phyloP scores from a whole-genome alignment of 495 filamentous ascomycete species.

The Neurospora sp. region DNA sequence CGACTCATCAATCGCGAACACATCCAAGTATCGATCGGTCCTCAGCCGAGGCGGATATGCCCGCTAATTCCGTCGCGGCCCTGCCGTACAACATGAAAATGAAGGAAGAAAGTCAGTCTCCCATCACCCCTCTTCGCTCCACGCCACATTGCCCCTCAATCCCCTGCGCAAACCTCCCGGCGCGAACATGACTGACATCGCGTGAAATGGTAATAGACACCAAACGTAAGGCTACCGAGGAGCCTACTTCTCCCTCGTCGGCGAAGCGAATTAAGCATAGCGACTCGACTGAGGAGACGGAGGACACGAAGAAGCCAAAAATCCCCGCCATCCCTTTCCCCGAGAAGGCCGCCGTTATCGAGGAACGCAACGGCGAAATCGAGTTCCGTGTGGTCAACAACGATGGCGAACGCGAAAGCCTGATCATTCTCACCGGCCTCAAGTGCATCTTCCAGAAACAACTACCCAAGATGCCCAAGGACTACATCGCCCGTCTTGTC shows the following conservation, averaged over 20 bases:
- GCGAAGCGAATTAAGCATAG: slow-evolving; percentile 55
- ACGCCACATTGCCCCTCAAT: neutral
- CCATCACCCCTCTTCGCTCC: neutral
- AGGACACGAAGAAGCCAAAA: slow-evolving; percentile 33
- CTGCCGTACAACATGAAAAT: slow-evolving; percentile 19
- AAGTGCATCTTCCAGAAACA: slow-evolving; percentile 99
- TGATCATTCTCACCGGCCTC: slow-evolving; percentile 88
- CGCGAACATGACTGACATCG: neutral
- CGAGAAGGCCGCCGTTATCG: slow-evolving; percentile 86
- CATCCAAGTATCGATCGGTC: neutral
- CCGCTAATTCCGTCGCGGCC: slow-evolving; percentile 4
- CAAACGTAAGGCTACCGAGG: slow-evolving; percentile 73
- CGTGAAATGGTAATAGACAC: slow-evolving; percentile 30
- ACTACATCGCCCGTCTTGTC: slow-evolving; percentile 93
- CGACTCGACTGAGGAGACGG: slow-evolving; percentile 44
- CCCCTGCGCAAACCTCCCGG: neutral
- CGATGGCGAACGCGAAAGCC: slow-evolving; percentile 75
- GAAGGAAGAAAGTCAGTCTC: slow-evolving; percentile 39
- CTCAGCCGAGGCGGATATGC: neutral
- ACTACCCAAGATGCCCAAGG: slow-evolving; percentile 97
- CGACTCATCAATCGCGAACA: neutral
- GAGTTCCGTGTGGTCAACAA: slow-evolving; percentile 98
- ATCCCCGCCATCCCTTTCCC: slow-evolving; percentile 59
- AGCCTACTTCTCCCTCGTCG: slow-evolving; percentile 51
- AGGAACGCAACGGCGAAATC: slow-evolving; percentile 91